A percentile compares a stretch with the other conserved stretches of the same genome.
Conservation (phyloP, 2,329 filamentous ascomycete species). For the Fusarium buxicola region DNA sequence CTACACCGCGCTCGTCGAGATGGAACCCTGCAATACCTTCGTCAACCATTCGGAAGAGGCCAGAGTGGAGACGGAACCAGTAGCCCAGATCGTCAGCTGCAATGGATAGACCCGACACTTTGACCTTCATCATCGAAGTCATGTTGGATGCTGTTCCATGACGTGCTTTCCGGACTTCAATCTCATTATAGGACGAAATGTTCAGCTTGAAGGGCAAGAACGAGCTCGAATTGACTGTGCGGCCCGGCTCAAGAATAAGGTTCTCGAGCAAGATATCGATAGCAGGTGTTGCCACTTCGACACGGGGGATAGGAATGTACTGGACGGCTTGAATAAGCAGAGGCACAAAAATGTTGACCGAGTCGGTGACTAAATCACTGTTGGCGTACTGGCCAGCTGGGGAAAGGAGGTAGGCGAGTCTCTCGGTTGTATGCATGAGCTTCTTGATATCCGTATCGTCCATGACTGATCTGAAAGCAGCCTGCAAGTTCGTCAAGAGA, state of each 20-base stretch:
- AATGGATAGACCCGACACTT: slow-evolving; percentile 84
- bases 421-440: slow-evolving; percentile 73
- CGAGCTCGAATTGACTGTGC: slow-evolving; percentile 84
- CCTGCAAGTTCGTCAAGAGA: slow-evolving; percentile 75
- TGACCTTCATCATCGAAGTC: slow-evolving; percentile 80
- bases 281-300: slow-evolving; percentile 87
- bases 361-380: slow-evolving; percentile 77
- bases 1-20: slow-evolving; percentile 87
- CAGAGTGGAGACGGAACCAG: slow-evolving; percentile 84
- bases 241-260: slow-evolving; percentile 87
- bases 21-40: slow-evolving; percentile 87
- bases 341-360: slow-evolving; percentile 84
- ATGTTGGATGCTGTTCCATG: slow-evolving; percentile 69
- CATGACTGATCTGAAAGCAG: slow-evolving; percentile 75
- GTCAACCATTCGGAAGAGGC: slow-evolving; percentile 80
- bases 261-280: slow-evolving; percentile 91
- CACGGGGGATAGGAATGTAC: slow-evolving; percentile 87
- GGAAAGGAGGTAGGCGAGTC: slow-evolving; percentile 76
- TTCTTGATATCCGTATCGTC: slow-evolving; percentile 79
- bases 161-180: slow-evolving; percentile 84
- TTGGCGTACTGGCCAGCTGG: slow-evolving; percentile 74
- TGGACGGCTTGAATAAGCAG: slow-evolving; percentile 81
- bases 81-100: slow-evolving; percentile 90
- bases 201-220: slow-evolving; percentile 89
- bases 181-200: slow-evolving; percentile 84